phyloP scores from a whole-genome alignment of 192 early-diverging fungal genomes.

The Backusella tarrabulga region DNA sequence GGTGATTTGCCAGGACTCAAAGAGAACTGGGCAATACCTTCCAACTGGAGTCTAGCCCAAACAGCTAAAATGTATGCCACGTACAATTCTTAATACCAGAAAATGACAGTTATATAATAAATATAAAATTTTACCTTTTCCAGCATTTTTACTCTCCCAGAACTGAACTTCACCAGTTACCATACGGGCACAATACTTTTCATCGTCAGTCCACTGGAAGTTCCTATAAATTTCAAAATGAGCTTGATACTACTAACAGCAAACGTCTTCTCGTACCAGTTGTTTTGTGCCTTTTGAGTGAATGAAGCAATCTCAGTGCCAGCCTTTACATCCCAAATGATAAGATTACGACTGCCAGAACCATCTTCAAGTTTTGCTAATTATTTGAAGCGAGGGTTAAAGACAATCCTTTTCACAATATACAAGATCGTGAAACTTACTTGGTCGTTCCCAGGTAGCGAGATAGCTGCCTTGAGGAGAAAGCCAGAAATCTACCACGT shows the following conservation, averaged over 20 bases:
- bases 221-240: constrained; percentile 52
- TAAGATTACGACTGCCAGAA: constrained; percentile 73
- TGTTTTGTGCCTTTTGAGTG: constrained; percentile 77
- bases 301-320: constrained; percentile 72
- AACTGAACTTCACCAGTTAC: constrained; percentile 89
- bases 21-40: constrained; percentile 81
- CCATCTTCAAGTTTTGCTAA: constrained; percentile 71
- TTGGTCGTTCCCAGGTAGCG: constrained; percentile 86
- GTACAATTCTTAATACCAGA: too few relatives aligned
- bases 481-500: constrained; percentile 85
- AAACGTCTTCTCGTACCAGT: constrained; percentile 44
- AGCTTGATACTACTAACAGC: background rate
- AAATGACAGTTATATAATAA: background rate
- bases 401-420: too few relatives aligned
- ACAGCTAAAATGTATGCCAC: constrained; percentile 13
- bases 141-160: constrained; percentile 65
- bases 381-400: background rate
- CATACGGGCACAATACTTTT: constrained; percentile 82
- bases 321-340: constrained; percentile 74
- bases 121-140: constrained; percentile 38
- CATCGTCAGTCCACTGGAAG: constrained; percentile 93
- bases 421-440: constrained; percentile 39
- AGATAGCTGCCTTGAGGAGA: constrained; percentile 89
- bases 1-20: constrained; percentile 85
- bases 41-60: constrained; percentile 62